Conservation (phyloP, 225 moss, liverwort and hornwort genomes). For the Marchantia paleacea region DNA sequence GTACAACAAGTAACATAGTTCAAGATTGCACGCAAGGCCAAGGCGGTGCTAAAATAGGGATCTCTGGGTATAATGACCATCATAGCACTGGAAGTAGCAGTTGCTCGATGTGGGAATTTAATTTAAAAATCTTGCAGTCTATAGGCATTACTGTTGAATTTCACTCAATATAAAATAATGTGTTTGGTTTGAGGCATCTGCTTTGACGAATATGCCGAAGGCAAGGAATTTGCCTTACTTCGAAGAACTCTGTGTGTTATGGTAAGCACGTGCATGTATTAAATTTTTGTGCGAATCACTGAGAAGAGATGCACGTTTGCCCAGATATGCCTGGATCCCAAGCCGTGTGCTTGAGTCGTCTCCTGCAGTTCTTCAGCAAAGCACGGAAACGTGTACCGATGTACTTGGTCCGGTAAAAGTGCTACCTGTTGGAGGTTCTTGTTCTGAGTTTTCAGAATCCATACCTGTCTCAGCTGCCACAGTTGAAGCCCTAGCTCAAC, state of each 20-base stretch:
- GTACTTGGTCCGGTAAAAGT: constrained; percentile 2
- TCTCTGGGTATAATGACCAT: too few species aligned
- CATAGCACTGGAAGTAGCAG: not conserved
- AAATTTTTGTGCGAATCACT: not conserved
- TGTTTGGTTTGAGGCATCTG: not conserved
- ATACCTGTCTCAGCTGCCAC: not conserved
- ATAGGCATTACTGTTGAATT: too few species aligned
- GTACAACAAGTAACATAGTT: too few species aligned
- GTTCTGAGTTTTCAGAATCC: not conserved
- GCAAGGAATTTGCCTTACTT: not conserved
- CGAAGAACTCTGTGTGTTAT: not conserved
- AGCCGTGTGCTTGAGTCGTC: constrained; percentile 36
- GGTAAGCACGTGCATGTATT: too few species aligned
- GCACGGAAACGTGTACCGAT: not conserved
- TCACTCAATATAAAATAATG: not conserved
- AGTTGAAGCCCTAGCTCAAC: not conserved
- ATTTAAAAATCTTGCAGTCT: too few species aligned
- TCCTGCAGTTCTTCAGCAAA: constrained; percentile 30
- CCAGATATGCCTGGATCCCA: constrained; percentile 48
- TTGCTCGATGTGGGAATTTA: not conserved
- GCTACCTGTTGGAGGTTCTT: not conserved
- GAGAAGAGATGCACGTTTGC: not conserved
- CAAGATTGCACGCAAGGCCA: too few species aligned
- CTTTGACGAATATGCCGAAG: not conserved
- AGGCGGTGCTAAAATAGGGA: too few species aligned